A percentile compares a stretch with the other conserved stretches of the same genome.
Evolutionary conservation across 306 rosid genomes (phyloP).

Genomic region (Psophocarpus tetragonolobus): DNA sequence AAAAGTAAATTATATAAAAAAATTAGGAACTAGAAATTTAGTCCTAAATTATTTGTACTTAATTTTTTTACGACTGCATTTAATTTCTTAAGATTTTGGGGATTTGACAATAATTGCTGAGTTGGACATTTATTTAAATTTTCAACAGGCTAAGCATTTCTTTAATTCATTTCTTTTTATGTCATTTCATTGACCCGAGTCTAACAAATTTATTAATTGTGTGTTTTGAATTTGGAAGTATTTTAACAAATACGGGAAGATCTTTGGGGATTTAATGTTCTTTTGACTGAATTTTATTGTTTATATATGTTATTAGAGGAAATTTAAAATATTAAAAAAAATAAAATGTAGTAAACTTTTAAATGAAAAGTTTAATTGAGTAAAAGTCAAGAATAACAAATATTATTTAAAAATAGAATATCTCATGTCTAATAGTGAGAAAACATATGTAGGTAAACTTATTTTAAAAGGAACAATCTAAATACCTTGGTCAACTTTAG

Average conservation of each 20-base stretch:
- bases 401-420: too few species aligned
- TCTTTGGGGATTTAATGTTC: not conserved
- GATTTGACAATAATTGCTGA: not conserved
- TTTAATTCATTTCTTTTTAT: not conserved
- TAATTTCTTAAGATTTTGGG: not conserved
- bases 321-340: not conserved
- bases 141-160: not conserved
- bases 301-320: not conserved
- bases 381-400: not conserved
- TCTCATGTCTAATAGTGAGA: too few species aligned
- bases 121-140: not conserved
- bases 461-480: too few species aligned
- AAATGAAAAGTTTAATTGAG: not conserved
- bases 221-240: not conserved
- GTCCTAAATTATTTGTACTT: not conserved
- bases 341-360: too few species aligned
- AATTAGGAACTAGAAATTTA: too few species aligned
- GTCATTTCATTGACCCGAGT: not conserved
- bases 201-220: not conserved
- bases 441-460: too few species aligned
- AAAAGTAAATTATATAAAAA: too few species aligned
- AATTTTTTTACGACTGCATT: not conserved
- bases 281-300: not conserved
- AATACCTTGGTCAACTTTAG: too few species aligned
- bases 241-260: not conserved